A percentile compares a stretch with the other conserved stretches of the same genome.
Conservation (phyloP, 768 basidiomycete genomes). For the Imleria badia region DNA sequence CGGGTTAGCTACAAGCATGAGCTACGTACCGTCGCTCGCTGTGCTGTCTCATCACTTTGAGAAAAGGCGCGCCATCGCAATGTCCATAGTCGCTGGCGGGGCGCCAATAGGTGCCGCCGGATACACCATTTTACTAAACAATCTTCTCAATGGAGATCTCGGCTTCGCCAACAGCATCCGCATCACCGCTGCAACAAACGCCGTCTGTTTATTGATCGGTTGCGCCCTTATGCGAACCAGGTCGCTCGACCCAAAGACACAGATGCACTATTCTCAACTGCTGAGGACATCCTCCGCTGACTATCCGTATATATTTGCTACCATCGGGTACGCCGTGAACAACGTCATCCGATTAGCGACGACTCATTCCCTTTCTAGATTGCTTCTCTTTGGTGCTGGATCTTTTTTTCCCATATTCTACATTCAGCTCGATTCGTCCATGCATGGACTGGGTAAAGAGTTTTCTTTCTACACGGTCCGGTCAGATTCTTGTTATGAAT, state of each 20-base stretch:
- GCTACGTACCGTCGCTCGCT: slow-evolving; percentile 42
- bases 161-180: slow-evolving; percentile 47
- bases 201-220: slow-evolving; percentile 37
- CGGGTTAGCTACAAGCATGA: slow-evolving; percentile 44
- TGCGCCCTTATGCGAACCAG: slow-evolving; percentile 39
- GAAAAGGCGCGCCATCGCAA: slow-evolving; percentile 38
- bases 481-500: neutral
- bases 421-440: slow-evolving; percentile 54
- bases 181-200: slow-evolving; percentile 42
- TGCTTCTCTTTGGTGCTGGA: slow-evolving; percentile 23
- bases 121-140: slow-evolving; percentile 32
- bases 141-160: slow-evolving; percentile 11
- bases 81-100: slow-evolving; percentile 41
- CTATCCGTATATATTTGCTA: slow-evolving; percentile 26
- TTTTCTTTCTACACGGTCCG: slow-evolving; percentile 59
- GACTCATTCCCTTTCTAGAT: slow-evolving; percentile 5
- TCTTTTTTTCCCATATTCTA: slow-evolving; percentile 42
- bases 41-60: slow-evolving; percentile 48
- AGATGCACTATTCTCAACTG: slow-evolving; percentile 16
- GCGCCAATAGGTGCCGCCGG: slow-evolving; percentile 29
- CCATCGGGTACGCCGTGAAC: slow-evolving; percentile 18
- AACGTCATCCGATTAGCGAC: neutral
- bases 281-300: slow-evolving; percentile 19
- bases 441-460: slow-evolving; percentile 42
- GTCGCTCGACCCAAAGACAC: slow-evolving; percentile 26